Evolutionary conservation across 495 filamentous ascomycete species (phyloP), one percentile per base, ranked within the genome.

Genomic region (Penicillium canariense): DNA sequence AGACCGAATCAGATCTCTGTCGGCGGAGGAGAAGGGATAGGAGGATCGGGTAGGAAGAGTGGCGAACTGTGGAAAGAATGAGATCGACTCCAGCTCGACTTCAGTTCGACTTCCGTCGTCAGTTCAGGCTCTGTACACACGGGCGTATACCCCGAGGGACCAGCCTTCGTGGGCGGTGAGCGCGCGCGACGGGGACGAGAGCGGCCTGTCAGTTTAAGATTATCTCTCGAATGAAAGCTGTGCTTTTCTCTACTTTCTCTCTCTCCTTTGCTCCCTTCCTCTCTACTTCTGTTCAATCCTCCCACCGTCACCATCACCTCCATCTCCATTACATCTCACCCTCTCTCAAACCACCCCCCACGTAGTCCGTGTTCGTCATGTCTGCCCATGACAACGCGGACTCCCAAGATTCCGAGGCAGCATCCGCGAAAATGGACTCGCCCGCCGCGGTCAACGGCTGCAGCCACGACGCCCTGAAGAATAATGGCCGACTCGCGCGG

Each of bases 341-440:
- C 38, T 35, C 43, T 31, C 34, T 48, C 25, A 32, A 46, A 50
- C 50, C 53, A 27, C 23, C 44, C 15, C 23, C 38, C 36, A n/a
- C 63, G 53, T 60, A 62, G 71, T 73, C 69, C 69, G 68, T 68
- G 68, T 74, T 48, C 73, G 72, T 77, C 70, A 78, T 74, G 71
- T 71, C 68, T 61, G 53, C 69, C 67, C 68, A 73, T 67, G 76
- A 75, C 70, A 57, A 69, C 67, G 72, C 72, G 68, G 76, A 77
- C 63, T 63, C 62, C 25, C 51, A 53, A 52, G 53, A 53, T 35
- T 28, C 47, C 28, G 52, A 57, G 51, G 34, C 54, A 52, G 43
- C 46, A 27, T 22, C 48, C 20, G 22, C 35, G 20, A 60, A 61
- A 26, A 59, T 64, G 54, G 60, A 66, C 20, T 53, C 53, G 18